A percentile compares a stretch with the other conserved stretches of the same genome.
Evolutionary conservation across 148 eudicot genomes (phyloP).

Genomic region (Amaranthus palmeri): DNA sequence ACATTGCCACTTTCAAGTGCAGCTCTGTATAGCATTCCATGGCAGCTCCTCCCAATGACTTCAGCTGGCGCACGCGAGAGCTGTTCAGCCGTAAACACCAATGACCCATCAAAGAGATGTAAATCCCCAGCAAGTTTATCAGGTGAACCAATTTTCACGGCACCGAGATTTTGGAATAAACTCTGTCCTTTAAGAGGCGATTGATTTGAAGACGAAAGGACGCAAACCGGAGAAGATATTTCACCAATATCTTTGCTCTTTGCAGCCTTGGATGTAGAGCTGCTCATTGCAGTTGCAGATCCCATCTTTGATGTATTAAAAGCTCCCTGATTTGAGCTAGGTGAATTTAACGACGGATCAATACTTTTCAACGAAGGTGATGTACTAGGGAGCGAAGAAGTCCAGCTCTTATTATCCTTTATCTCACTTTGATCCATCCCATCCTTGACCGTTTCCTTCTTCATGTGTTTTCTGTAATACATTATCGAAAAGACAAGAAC

Average conservation of each 20-base stretch:
- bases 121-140: constrained; percentile 66
- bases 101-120: constrained; percentile 49
- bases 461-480: constrained; percentile 34
- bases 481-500: constrained; percentile 34
- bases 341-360: constrained; percentile 26
- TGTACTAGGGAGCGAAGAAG: constrained; percentile 26
- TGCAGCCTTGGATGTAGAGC: constrained; percentile 23
- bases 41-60: constrained; percentile 66
- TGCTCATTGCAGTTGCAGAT: constrained; percentile 15
- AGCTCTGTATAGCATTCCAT: constrained; percentile 60
- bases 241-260: constrained; percentile 27
- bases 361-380: constrained; percentile 24
- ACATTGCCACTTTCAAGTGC: constrained; percentile 42
- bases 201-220: constrained; percentile 21
- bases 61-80: constrained; percentile 65
- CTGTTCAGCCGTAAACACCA: constrained; percentile 53
- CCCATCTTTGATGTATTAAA: constrained; percentile 19
- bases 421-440: constrained; percentile 25
- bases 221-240: constrained; percentile 24
- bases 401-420: constrained; percentile 29
- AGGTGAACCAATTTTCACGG: constrained; percentile 43
- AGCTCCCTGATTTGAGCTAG: constrained; percentile 13
- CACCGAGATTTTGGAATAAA: constrained; percentile 26
- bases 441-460: constrained; percentile 14
- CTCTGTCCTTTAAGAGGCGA: constrained; percentile 36